Conservation (phyloP, 1,284 basidiomycete species). For the Coniferiporia weirii region DNA sequence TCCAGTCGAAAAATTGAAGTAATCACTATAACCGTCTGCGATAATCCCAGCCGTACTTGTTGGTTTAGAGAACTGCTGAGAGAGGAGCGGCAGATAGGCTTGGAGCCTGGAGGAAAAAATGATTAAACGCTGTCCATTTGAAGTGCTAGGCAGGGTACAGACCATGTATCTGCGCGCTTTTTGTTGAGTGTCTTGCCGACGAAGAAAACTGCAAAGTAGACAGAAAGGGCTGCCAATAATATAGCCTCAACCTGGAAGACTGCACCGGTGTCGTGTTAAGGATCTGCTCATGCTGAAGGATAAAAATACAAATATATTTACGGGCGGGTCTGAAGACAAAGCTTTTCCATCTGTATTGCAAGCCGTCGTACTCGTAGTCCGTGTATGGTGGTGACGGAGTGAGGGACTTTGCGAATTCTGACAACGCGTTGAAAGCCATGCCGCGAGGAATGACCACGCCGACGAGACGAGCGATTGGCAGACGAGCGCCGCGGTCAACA, state of each 20-base stretch:
- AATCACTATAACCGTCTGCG: conserved; percentile 70
- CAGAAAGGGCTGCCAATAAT: conserved; percentile 46
- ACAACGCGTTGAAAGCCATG: conserved; percentile 25
- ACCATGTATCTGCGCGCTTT: conserved; percentile 55
- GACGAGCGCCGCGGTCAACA: conserved; percentile 15
- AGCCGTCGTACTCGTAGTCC: conserved; percentile 48
- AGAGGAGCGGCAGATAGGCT: conserved; percentile 49
- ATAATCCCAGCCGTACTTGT: conserved; percentile 41
- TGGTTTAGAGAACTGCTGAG: conserved; percentile 66
- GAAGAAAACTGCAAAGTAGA: conserved; percentile 50
- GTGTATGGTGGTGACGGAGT: conserved; percentile 43
- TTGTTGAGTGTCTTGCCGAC: conserved; percentile 52
- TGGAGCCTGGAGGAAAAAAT: conserved; percentile 42
- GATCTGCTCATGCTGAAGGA: conserved; percentile 10
- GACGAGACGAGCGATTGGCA: neutral
- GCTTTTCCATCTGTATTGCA: conserved; percentile 67
- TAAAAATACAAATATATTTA: conserved; percentile 28
- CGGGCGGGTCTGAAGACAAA: conserved; percentile 79
- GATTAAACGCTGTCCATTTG: neutral
- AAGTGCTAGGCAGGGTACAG: conserved; percentile 15
- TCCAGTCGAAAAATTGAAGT: conserved; percentile 82
- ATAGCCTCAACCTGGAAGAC: conserved; percentile 65
- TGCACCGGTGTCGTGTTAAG: conserved; percentile 21
- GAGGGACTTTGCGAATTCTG: conserved; percentile 38
- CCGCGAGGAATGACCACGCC: neutral